A percentile compares a stretch with the other conserved stretches of the same genome.
These are phyloP conservation scores for Trichoderma atroviride DNA, from an alignment of 2,329 filamentous ascomycete genomes.

Conservation along the genomic window DNA sequence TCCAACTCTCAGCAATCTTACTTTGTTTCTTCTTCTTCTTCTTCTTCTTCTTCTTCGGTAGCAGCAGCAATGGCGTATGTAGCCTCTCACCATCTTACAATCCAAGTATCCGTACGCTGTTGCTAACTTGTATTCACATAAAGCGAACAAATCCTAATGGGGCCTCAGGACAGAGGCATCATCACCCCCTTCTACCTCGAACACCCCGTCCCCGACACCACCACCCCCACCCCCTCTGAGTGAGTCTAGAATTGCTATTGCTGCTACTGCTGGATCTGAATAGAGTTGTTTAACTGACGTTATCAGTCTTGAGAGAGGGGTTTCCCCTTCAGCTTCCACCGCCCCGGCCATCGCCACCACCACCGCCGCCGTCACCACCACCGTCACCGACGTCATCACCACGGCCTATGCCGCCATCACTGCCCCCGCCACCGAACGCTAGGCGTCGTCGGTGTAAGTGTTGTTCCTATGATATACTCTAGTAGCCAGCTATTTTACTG, in stretches of 20 bases:
- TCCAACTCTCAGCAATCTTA: not conserved
- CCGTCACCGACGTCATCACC: not conserved
- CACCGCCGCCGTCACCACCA: not conserved
- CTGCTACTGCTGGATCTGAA: not conserved
- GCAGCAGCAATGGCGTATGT: constrained; percentile 12
- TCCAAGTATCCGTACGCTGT: constrained; percentile 5
- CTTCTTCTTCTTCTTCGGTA: not conserved
- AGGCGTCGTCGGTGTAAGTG: not conserved
- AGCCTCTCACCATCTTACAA: not conserved
- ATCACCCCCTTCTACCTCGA: not conserved
- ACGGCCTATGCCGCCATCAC: not conserved
- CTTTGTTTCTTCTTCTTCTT: not conserved
- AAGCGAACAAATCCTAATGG: not conserved
- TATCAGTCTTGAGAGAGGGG: constrained; percentile 9
- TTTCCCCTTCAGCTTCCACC: not conserved
- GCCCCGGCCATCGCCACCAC: not conserved
- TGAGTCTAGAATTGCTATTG: not conserved
- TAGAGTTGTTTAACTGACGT: constrained; percentile 4
- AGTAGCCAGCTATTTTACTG: constrained; percentile 5
- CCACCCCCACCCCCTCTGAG: not conserved
- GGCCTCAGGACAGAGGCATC: not conserved
- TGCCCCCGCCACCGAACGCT: not conserved
- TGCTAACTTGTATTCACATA: constrained; percentile 11
- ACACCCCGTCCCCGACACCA: too few species aligned
- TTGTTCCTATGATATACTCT: not conserved